A percentile compares a stretch with the other conserved stretches of the same genome.
Evolutionary conservation across 441 rosid genomes (phyloP).

Genomic region (Eruca vesicaria): DNA sequence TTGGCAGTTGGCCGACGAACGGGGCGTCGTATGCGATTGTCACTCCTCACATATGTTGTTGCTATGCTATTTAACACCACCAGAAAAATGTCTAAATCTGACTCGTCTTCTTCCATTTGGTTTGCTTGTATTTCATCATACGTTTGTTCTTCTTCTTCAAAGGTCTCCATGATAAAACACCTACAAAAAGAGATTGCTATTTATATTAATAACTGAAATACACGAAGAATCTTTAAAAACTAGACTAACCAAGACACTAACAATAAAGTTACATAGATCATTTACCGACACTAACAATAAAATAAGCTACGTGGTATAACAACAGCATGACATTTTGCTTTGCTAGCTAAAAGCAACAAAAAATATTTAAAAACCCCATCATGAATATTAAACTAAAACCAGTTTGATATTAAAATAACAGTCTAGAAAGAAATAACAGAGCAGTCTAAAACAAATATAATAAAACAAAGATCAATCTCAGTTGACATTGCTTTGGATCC

Average conservation of each 20-base stretch:
- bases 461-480: neutral
- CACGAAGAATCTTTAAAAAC: neutral
- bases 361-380: neutral
- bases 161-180: neutral
- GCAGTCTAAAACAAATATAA: too few relatives aligned
- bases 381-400: neutral
- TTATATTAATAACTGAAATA: neutral
- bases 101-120: constrained; percentile 1
- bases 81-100: neutral
- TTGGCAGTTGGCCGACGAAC: neutral
- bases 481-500: neutral
- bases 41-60: neutral
- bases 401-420: neutral
- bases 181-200: neutral
- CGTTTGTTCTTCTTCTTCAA: neutral
- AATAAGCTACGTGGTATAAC: neutral
- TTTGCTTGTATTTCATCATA: neutral
- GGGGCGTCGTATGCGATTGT: neutral
- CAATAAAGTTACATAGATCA: neutral
- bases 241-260: neutral
- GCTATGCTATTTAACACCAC: neutral
- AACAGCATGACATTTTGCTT: neutral
- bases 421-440: neutral
- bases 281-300: neutral
- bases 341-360: neutral